phyloP scores from a whole-genome alignment of 1,284 basidiomycete genomes.

The Schizophyllum amplum region DNA sequence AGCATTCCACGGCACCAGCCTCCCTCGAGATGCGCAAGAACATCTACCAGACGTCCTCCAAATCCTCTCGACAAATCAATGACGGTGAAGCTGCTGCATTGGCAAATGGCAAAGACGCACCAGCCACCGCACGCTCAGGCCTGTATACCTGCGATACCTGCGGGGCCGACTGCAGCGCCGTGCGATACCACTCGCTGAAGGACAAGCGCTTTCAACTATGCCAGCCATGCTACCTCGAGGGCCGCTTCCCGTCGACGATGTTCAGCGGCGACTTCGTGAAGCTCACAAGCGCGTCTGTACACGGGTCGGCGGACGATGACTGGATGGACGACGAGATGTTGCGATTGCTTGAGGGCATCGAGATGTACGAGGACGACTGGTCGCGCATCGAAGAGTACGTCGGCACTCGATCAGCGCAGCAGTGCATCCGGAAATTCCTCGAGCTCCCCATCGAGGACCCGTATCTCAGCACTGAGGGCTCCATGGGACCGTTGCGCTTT shows the following conservation, averaged over 20 bases:
- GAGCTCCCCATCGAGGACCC: constrained; percentile 96
- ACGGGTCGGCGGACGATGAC: constrained; percentile 42
- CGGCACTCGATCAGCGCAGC: constrained; percentile 83
- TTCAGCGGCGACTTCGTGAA: constrained; percentile 98
- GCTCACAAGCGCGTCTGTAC: constrained; percentile 51
- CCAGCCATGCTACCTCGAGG: constrained; percentile 88
- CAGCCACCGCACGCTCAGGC: constrained; percentile 27
- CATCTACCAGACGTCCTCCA: constrained; percentile 83
- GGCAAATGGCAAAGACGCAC: constrained; percentile 45
- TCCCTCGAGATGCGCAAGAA: constrained; percentile 80
- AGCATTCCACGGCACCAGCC: constrained; percentile 44
- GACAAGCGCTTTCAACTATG: constrained; percentile 89
- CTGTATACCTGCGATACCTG: constrained; percentile 89
- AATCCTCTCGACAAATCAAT: constrained; percentile 64
- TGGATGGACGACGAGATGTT: constrained; percentile 94
- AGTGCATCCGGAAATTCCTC: constrained; percentile 94
- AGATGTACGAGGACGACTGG: constrained; percentile 99
- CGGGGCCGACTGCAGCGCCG: constrained; percentile 83
- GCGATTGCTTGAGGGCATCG: constrained; percentile 86
- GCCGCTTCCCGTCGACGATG: constrained; percentile 93
- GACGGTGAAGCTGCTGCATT: constrained; percentile 57
- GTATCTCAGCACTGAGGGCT: constrained; percentile 68
- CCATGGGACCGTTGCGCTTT: constrained; percentile 76
- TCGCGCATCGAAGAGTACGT: constrained; percentile 88
- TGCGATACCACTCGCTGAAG: constrained; percentile 91